phyloP scores from a whole-genome alignment of 2,329 filamentous ascomycete species.

The Pezicula radicicola region DNA sequence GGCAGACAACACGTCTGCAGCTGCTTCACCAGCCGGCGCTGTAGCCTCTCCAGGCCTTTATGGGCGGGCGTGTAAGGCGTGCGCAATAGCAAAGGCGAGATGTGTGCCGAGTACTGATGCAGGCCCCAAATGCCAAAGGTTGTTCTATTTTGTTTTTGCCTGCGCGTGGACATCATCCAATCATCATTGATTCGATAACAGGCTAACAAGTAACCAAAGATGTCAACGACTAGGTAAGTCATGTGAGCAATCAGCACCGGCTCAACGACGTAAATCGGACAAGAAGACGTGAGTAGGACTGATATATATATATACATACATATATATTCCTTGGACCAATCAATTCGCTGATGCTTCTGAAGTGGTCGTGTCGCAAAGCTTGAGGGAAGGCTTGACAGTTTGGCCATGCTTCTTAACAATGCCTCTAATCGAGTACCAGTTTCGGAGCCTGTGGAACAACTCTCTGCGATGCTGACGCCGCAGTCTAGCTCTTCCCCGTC shows the following conservation, averaged over 20 bases:
- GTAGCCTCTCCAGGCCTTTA: no score
- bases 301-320: not conserved
- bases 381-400: conserved; percentile 16
- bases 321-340: not conserved
- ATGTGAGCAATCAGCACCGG: conserved; percentile 10
- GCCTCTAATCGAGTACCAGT: not conserved
- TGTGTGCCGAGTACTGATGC: conserved; percentile 3
- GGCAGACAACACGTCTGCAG: no score
- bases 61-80: conserved; percentile 9
- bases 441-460: not conserved
- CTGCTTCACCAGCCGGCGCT: no score
- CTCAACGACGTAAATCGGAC: conserved; percentile 9
- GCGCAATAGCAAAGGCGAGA: conserved; percentile 14
- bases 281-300: conserved; percentile 1
- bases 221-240: conserved; percentile 13
- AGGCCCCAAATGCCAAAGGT: conserved; percentile 11
- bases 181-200: not conserved
- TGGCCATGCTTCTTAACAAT: conserved; percentile 13
- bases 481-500: not conserved
- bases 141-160: not conserved
- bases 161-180: no score
- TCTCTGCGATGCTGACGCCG: not conserved
- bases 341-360: not conserved
- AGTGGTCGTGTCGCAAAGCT: conserved; percentile 14
- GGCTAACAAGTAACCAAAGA: conserved; percentile 3